phyloP scores from a whole-genome alignment of 352 stramenopile genomes.

The Phytophthora melonis region DNA sequence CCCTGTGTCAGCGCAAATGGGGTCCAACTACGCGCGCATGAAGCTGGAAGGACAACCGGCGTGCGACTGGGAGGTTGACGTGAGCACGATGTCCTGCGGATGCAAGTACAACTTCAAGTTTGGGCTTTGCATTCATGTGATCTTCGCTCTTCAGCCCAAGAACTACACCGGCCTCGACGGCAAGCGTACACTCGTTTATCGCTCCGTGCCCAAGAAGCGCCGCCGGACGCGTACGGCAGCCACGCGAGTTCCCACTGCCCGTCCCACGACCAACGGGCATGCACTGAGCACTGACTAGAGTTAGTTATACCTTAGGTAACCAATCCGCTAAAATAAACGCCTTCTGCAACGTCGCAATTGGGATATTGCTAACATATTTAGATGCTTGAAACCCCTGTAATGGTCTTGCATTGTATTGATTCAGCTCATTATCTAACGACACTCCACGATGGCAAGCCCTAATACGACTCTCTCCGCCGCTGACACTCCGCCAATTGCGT shows the following conservation, averaged over 20 bases:
- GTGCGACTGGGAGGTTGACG: not conserved
- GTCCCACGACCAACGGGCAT: not conserved
- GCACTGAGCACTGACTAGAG: not conserved
- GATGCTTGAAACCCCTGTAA: not conserved
- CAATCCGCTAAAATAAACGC: not conserved
- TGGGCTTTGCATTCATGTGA: not conserved
- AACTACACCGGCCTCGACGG: slow-evolving; percentile 6
- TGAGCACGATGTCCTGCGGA: not conserved
- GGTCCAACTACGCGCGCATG: slow-evolving; percentile 5
- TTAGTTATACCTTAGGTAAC: not conserved
- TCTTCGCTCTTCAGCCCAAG: not conserved
- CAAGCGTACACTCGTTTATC: slow-evolving; percentile 4
- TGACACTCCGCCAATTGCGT: too few relatives aligned
- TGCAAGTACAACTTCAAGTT: slow-evolving; percentile 18
- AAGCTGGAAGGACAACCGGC: not conserved
- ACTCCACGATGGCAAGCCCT: too few relatives aligned
- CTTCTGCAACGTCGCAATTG: not conserved
- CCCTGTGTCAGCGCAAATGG: not conserved
- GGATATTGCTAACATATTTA: not conserved
- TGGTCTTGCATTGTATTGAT: too few relatives aligned
- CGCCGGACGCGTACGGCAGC: not conserved
- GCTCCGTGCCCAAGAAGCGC: not conserved
- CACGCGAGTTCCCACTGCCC: not conserved
- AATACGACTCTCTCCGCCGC: not conserved
- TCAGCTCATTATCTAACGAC: too few relatives aligned